Conservation (phyloP, 352 stramenopile species). For the Phytopythium kandeliae region DNA sequence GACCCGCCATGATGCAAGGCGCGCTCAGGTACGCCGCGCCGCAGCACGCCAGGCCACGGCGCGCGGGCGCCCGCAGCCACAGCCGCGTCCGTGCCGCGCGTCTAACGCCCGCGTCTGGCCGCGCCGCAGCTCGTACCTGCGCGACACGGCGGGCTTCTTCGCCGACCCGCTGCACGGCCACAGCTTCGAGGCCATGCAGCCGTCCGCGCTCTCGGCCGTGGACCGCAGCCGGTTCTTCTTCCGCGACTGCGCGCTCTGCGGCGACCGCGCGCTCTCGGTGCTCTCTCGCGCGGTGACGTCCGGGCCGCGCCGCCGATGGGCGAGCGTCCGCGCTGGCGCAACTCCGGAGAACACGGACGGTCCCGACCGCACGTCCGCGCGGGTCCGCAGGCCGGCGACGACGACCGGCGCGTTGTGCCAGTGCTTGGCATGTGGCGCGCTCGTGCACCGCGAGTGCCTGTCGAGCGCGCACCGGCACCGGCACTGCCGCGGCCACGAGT, state of each 20-base stretch:
- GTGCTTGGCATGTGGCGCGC: conserved; percentile 47
- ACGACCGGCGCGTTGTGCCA: conserved; percentile 26
- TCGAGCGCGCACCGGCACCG: conserved; percentile 41
- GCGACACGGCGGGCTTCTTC: conserved; percentile 26
- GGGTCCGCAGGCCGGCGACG: background rate
- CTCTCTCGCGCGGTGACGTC: conserved; percentile 7
- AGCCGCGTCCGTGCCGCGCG: too few species aligned
- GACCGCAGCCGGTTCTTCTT: conserved; percentile 61
- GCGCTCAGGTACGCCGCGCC: conserved; percentile 26
- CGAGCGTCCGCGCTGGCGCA: background rate
- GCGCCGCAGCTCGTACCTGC: conserved; percentile 28
- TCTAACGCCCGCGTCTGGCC: conserved; percentile 1
- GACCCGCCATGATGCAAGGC: conserved; percentile 14
- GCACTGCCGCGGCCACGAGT: conserved; percentile 29
- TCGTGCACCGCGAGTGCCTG: conserved; percentile 49
- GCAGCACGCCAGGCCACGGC: too few species aligned
- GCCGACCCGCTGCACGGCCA: conserved; percentile 51
- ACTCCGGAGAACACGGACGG: background rate
- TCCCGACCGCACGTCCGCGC: background rate
- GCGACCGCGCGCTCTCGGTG: conserved; percentile 38
- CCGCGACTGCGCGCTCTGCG: conserved; percentile 49
- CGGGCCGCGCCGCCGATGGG: background rate
- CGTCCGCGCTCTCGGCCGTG: conserved; percentile 27
- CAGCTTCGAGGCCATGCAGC: conserved; percentile 38
- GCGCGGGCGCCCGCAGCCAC: too few species aligned